Evolutionary conservation across 1,284 basidiomycete genomes (phyloP), one percentile per base, ranked within the genome.

Genomic region (Leccinum subfulvum): DNA sequence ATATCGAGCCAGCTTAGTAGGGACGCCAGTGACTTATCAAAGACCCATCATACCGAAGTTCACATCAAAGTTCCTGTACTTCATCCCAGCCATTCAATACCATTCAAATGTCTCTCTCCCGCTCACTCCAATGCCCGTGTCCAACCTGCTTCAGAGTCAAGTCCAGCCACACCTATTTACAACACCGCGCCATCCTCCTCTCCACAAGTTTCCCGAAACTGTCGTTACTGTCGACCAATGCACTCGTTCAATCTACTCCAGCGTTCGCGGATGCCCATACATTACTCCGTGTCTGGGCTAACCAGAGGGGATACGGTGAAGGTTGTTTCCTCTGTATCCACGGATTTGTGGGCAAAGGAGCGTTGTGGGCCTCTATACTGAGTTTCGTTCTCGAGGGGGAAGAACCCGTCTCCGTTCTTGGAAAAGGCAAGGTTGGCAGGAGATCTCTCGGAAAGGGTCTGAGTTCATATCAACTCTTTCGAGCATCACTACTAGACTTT

Each of bases 281-380:
- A 1, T 80, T 98, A 10, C 84, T 98, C 60, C 85, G 94, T 21
- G 85, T 97, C 18, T 98, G 96, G 97, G 92, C 93, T 1, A 89
- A 90, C 60, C 92, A 96, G 72, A 84, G 95, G 21, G 94, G 94
- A 0, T 93, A 93, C 66, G 82, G 85, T 2, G 79, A 79, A 57
- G 84, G 86, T 4, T 68, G 30, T 33, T 33, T 76, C 49, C 72
- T 84, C 62, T 89, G 88, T 66, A 80, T 91, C 1, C 80, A 82
- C 44, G 92, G 90, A 0, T 89, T 89, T 66, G 89, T 86, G 69
- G 84, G 80, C 56, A 82, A 80, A 51, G 90, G 90, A 0, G 78
- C 82, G 51, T 92, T 85, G 80, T 95, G 92, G 84, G 77, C 79
- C 63, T 85, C 85, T 23, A 69, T 95, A 0, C 75, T 97, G n/a